phyloP scores from a whole-genome alignment of 192 early-diverging fungal genomes.

The Entrophospora sp. region DNA sequence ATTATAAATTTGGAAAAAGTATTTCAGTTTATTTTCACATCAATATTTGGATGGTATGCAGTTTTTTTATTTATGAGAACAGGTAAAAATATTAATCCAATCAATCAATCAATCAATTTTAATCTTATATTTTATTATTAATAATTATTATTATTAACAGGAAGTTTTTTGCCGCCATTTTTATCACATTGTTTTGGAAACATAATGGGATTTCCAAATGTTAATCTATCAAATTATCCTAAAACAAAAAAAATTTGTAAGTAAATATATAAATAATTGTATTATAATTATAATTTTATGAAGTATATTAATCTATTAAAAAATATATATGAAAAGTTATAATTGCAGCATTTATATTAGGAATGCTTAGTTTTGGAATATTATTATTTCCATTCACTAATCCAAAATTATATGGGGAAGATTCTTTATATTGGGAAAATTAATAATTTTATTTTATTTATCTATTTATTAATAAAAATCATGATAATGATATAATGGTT shows the following conservation, averaged over 20 bases:
- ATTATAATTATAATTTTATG: not conserved
- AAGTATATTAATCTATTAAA: not conserved
- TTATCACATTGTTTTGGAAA: constrained; percentile 68
- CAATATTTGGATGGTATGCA: constrained; percentile 73
- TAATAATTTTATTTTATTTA: not conserved
- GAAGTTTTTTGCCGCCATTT: constrained; percentile 40
- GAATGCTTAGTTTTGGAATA: not conserved
- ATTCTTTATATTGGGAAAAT: not conserved
- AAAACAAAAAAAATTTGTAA: not conserved
- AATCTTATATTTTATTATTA: not conserved
- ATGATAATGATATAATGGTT: no score
- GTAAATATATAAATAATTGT: not conserved
- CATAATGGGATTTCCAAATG: constrained; percentile 60
- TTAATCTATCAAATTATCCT: not conserved
- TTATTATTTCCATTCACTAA: not conserved
- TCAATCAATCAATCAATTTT: not conserved
- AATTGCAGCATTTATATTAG: not conserved
- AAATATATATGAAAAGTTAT: not conserved
- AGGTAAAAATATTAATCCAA: constrained; percentile 15
- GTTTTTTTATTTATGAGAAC: constrained; percentile 56
- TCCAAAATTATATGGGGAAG: not conserved
- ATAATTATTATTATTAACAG: no score
- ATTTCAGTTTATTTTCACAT: constrained; percentile 67
- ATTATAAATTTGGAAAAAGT: constrained; percentile 17
- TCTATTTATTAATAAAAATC: no score